Conservation (phyloP, 1,139 yeast genomes). For the Yamadazyma epiphylla region DNA sequence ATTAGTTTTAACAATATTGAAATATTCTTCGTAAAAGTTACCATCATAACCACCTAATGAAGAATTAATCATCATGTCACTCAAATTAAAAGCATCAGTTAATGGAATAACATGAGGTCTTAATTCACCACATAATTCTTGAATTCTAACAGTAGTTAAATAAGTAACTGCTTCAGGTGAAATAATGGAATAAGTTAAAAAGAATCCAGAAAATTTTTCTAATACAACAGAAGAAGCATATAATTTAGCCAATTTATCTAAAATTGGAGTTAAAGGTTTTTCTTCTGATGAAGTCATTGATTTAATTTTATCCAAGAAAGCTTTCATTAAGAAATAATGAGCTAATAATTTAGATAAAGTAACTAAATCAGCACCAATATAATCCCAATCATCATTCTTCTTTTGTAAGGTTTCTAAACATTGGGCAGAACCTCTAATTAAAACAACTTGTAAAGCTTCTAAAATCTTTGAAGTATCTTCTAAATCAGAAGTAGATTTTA, state of each 20-base stretch:
- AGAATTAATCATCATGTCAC: slow-evolving; percentile 43
- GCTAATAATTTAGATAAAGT: slow-evolving; percentile 53
- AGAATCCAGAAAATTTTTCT: slow-evolving; percentile 36
- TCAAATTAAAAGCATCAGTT: slow-evolving; percentile 47
- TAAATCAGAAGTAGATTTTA: slow-evolving; percentile 26
- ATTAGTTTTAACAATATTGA: slow-evolving; percentile 30
- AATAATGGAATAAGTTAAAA: slow-evolving; percentile 35
- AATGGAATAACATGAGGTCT: slow-evolving; percentile 45
- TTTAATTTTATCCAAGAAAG: slow-evolving; percentile 25
- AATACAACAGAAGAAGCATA: slow-evolving; percentile 29
- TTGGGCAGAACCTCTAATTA: slow-evolving; percentile 36
- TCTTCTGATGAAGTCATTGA: slow-evolving; percentile 19
- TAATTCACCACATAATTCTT: slow-evolving; percentile 32
- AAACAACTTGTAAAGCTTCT: slow-evolving; percentile 39
- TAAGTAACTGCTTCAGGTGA: slow-evolving; percentile 30
- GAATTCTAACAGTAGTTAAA: slow-evolving; percentile 29
- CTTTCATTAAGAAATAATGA: slow-evolving; percentile 33
- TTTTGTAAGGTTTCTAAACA: slow-evolving; percentile 27
- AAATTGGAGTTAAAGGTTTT: slow-evolving; percentile 23
- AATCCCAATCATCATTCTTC: slow-evolving; percentile 35
- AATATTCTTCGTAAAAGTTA: slow-evolving; percentile 45
- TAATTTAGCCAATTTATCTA: slow-evolving; percentile 24
- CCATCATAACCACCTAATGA: slow-evolving; percentile 44
- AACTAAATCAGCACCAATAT: slow-evolving; percentile 57
- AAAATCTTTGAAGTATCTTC: slow-evolving; percentile 29